A percentile compares a stretch with the other conserved stretches of the same genome.
These are phyloP conservation scores for Quercus aquifolioides DNA, from an alignment of 306 rosid species.

Conservation along the genomic window DNA sequence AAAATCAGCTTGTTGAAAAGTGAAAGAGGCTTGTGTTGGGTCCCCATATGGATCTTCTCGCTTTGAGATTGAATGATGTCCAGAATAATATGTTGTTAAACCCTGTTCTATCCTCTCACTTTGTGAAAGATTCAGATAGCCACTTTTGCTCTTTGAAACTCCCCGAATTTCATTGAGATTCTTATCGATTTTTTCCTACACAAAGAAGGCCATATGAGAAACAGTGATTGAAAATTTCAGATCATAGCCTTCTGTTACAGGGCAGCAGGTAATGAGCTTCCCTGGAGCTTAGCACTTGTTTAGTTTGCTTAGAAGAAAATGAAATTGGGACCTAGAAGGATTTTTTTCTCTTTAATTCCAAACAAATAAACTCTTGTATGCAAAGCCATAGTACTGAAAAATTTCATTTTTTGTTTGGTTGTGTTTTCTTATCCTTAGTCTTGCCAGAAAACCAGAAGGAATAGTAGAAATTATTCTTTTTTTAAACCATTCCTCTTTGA, in stretches of 20 bases:
- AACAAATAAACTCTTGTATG: no score
- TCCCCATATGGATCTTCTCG: slow-evolving; percentile 26
- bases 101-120: slow-evolving; percentile 34
- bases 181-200: slow-evolving; percentile 41
- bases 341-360: no score
- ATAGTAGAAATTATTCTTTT: no score
- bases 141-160: slow-evolving; percentile 50
- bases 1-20: slow-evolving; percentile 33
- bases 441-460: no score
- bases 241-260: not conserved
- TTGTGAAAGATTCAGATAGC: slow-evolving; percentile 35
- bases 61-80: slow-evolving; percentile 34
- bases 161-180: slow-evolving; percentile 32
- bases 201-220: slow-evolving; percentile 12
- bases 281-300: not conserved
- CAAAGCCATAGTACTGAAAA: no score
- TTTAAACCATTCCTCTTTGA: no score
- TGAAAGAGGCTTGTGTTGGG: slow-evolving; percentile 24
- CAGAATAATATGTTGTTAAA: slow-evolving; percentile 32
- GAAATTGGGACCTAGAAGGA: no score
- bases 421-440: no score
- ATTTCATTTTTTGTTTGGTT: no score
- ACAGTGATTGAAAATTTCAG: not conserved
- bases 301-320: not conserved
- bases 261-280: not conserved